Conservation (phyloP, 1,139 yeast genomes). For the Geotrichum europaeum region DNA sequence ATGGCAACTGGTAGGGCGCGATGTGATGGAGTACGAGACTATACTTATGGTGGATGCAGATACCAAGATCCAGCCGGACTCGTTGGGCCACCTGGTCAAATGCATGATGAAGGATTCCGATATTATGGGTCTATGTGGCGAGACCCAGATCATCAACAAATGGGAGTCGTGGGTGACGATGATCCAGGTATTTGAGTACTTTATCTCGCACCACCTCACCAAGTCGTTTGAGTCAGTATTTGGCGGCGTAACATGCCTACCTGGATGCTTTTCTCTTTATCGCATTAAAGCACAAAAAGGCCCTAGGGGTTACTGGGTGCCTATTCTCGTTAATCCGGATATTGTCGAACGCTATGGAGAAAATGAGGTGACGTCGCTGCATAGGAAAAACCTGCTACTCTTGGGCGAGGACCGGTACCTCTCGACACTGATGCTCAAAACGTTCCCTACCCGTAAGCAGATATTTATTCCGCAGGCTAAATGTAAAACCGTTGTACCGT, state of each 20-base stretch:
- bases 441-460: constrained; percentile 35
- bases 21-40: constrained; percentile 32
- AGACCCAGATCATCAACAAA: constrained; percentile 34
- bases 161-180: constrained; percentile 34
- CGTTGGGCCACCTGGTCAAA: constrained; percentile 32
- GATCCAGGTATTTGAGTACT: constrained; percentile 38
- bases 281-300: constrained; percentile 49
- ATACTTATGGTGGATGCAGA: constrained; percentile 37
- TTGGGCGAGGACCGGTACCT: constrained; percentile 37
- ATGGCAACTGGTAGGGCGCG: constrained; percentile 29
- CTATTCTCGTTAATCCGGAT: constrained; percentile 39
- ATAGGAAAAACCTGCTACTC: constrained; percentile 33
- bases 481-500: constrained; percentile 34
- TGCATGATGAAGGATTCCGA: constrained; percentile 31
- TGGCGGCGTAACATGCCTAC: constrained; percentile 37
- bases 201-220: constrained; percentile 35
- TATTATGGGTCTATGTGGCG: constrained; percentile 36
- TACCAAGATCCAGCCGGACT: constrained; percentile 33
- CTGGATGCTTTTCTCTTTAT: constrained; percentile 37
- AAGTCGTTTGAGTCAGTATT: constrained; percentile 37
- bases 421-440: constrained; percentile 33
- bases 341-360: constrained; percentile 34
- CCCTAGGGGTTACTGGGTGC: constrained; percentile 63
- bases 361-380: constrained; percentile 33
- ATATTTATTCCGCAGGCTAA: constrained; percentile 34